phyloP scores from a whole-genome alignment of 768 basidiomycete species.

The Kwoniella shandongensis region DNA sequence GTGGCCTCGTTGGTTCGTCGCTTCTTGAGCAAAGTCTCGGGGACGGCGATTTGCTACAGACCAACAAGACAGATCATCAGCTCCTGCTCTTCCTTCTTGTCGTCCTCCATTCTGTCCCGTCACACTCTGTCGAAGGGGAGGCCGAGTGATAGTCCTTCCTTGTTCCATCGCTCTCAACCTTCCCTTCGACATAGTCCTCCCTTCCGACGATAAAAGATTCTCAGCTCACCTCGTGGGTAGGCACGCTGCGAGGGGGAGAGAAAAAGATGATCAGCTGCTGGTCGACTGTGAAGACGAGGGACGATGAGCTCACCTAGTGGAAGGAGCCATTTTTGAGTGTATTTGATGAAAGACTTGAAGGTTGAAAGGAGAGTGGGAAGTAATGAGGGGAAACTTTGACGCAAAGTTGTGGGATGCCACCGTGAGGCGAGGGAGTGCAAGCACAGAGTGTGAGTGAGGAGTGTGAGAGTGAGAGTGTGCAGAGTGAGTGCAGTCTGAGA shows the following conservation, averaged over 20 bases:
- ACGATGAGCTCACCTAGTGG: conserved; percentile 35
- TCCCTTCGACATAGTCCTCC: neutral
- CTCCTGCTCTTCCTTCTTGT: conserved; percentile 15
- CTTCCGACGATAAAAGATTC: conserved; percentile 7
- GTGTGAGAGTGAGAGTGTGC: neutral
- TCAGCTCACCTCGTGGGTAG: conserved; percentile 46
- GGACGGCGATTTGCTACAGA: conserved; percentile 81
- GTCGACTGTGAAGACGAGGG: too few relatives aligned
- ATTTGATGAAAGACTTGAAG: conserved; percentile 25
- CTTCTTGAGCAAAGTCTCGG: conserved; percentile 99
- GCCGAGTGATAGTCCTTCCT: neutral
- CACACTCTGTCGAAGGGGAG: neutral
- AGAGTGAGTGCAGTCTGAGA: neutral
- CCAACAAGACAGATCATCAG: conserved; percentile 3
- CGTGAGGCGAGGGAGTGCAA: too few relatives aligned
- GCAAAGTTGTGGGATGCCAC: too few relatives aligned
- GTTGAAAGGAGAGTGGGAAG: conserved; percentile 25
- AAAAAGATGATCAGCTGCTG: neutral
- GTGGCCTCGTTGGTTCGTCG: conserved; percentile 97
- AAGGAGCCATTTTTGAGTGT: conserved; percentile 47
- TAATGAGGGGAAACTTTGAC: conserved; percentile 3
- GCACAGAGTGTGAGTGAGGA: neutral
- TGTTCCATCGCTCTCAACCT: neutral
- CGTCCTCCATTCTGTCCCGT: neutral
- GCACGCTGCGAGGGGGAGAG: conserved; percentile 36